Evolutionary conservation across 257 asterid species (phyloP), one percentile per base, ranked within the genome.

Genomic region (Nicotiana tomentosiformis): DNA sequence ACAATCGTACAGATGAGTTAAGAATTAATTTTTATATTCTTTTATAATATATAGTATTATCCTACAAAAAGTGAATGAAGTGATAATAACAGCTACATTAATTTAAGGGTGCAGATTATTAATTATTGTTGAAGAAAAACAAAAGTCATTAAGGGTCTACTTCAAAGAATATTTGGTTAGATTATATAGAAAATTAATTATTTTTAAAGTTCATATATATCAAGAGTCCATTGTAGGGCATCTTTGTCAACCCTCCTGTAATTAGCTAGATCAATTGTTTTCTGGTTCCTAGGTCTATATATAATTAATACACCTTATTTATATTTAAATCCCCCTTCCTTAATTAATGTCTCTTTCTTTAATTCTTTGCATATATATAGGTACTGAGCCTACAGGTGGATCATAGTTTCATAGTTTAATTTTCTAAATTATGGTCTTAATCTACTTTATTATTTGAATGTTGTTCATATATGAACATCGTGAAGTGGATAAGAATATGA

Each of bases 161-260:
- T 78, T 87, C 78, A 81, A 35, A 55, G 84, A 85, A 62, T 88
- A 81, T 77, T 82, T 76, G 64, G 64, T 12, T 67, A 53, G 57
- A 79, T 69, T 77, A 62, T 72, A 33, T 49, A 49, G 14, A 76
- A 26, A 26, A 76, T 51, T 49, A 76, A 72, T 72, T 23, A 15
- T 49, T 49, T 49, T 76, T 4, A 51, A 74, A 7, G 23, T 49
- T 51, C 15, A 61, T 61, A 4, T 76, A 16, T 76, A 76, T 51
- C 80, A 76, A 76, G 86, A 57, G 30, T 81, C 72, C 78, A 56
- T 15, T 37, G 32, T 35, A 83, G 53, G 69, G 85, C 55, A 84
- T 15, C 64, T 85, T 88, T 84, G 93, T 87, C 92, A 90, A 90
- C 88, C 84, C 69, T 16, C 76, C n/a, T 77, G 46, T 68, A 66